Percentiles rank a stretch among this genome's conserved stretches.
These are phyloP conservation scores for Byssochlamys sp. DNA, from an alignment of 2,329 filamentous ascomycete species.

Conservation along the genomic window DNA sequence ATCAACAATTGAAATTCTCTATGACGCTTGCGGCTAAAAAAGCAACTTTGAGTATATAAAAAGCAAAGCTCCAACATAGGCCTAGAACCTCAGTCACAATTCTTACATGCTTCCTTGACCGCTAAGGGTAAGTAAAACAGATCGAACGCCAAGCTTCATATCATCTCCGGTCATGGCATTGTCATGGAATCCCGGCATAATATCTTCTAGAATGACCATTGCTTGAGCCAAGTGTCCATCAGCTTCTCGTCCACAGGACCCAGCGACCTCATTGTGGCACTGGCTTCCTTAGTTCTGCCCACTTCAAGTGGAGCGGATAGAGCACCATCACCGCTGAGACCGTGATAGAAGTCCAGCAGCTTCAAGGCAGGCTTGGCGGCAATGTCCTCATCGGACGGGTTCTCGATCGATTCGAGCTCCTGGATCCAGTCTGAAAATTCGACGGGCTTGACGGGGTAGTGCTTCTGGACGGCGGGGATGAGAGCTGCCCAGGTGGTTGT, in stretches of 20 bases:
- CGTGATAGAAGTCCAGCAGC: conserved; percentile 43
- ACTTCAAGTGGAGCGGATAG: conserved; percentile 33
- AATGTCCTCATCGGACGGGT: conserved; percentile 27
- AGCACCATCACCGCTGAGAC: conserved; percentile 12
- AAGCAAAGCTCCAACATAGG: no score
- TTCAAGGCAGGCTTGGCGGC: conserved; percentile 43
- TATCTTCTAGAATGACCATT: background rate
- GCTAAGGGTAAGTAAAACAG: no score
- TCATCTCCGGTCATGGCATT: background rate
- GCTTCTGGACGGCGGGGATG: conserved; percentile 31
- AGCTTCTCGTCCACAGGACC: conserved; percentile 35
- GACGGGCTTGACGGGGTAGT: conserved; percentile 35
- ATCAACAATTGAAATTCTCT: no score
- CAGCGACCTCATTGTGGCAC: conserved; percentile 35
- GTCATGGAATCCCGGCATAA: background rate
- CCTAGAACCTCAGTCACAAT: no score
- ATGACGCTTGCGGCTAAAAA: no score
- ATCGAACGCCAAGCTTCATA: background rate
- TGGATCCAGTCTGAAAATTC: conserved; percentile 39
- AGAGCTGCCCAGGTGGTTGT: conserved; percentile 34
- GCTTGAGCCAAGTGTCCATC: conserved; percentile 28
- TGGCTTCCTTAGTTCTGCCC: conserved; percentile 30
- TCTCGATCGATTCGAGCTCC: conserved; percentile 35
- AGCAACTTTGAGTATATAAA: no score
- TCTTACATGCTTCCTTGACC: no score